Evolutionary conservation across 2,329 filamentous ascomycete species (phyloP).

Genomic region (Ambrosiella beaveri): DNA sequence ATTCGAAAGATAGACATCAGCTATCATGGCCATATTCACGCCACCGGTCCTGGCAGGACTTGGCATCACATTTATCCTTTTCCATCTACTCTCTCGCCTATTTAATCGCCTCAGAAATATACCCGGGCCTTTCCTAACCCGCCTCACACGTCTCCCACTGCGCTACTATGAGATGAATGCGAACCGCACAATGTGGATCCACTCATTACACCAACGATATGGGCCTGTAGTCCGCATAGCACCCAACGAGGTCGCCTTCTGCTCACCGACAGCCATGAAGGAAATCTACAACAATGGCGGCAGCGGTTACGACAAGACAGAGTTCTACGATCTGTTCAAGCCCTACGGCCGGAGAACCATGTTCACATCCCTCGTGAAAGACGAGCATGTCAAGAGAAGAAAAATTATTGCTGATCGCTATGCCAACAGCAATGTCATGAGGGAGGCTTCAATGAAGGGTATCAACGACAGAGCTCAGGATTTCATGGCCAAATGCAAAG

Average conservation of each 20-base stretch:
- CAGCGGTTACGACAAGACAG: constrained; percentile 47
- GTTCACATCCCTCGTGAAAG: constrained; percentile 40
- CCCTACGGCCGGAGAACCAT: constrained; percentile 42
- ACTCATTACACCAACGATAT: constrained; percentile 36
- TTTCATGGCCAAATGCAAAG: constrained; percentile 36
- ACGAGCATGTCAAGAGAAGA: constrained; percentile 46
- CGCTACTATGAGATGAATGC: constrained; percentile 40
- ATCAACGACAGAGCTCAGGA: constrained; percentile 38
- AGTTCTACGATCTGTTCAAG: constrained; percentile 44
- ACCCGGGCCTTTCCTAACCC: constrained; percentile 31
- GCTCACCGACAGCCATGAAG: constrained; percentile 37
- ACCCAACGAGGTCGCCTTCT: constrained; percentile 42
- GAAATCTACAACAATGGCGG: constrained; percentile 46
- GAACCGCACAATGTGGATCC: constrained; percentile 37
- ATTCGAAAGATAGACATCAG: neutral
- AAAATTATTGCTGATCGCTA: constrained; percentile 49
- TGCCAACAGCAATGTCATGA: constrained; percentile 49
- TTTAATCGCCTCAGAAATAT: constrained; percentile 23
- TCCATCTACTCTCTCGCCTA: constrained; percentile 18
- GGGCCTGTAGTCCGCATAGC: constrained; percentile 40
- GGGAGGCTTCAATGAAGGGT: constrained; percentile 33
- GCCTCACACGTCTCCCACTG: constrained; percentile 32
- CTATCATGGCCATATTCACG: constrained; percentile 16
- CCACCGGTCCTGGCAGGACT: constrained; percentile 17
- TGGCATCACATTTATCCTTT: constrained; percentile 16